Percentiles rank a stretch among this genome's conserved stretches.
Conservation (phyloP, 345 rosid species). For the Brassica rapa region DNA sequence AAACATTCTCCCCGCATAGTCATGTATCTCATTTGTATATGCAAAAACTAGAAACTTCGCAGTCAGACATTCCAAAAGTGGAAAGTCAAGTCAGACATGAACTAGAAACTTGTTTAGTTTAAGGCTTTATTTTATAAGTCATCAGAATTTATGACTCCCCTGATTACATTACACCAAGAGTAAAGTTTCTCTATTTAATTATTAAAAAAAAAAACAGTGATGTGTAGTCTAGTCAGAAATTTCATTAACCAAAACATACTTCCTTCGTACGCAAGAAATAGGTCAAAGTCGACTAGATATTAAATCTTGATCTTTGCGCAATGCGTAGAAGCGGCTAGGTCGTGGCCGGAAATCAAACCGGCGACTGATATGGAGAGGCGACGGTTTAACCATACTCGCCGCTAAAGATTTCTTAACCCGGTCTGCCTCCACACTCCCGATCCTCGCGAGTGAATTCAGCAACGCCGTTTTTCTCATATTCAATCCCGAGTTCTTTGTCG, state of each 20-base stretch:
- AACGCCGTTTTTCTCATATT: constrained; percentile 60
- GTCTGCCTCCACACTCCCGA: constrained; percentile 72
- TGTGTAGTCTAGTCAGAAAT: background rate
- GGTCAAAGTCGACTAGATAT: background rate
- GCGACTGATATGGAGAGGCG: constrained; percentile 53
- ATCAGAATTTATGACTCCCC: background rate
- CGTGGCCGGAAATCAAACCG: constrained; percentile 63
- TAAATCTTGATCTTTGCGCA: constrained; percentile 49
- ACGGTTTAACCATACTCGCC: constrained; percentile 53
- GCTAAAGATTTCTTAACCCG: constrained; percentile 57
- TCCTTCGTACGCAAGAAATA: constrained; percentile 29
- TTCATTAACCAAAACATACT: background rate
- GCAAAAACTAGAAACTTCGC: no score
- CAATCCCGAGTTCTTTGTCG: background rate
- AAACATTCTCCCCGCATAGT: background rate
- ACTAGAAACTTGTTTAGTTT: background rate
- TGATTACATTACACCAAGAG: background rate
- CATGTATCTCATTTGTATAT: no score
- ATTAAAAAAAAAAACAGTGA: background rate
- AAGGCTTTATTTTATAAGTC: background rate
- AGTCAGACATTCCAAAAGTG: background rate
- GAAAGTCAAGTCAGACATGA: background rate
- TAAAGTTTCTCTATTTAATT: background rate
- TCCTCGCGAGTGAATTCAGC: constrained; percentile 71
- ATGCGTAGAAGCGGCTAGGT: constrained; percentile 64